Conservation (phyloP, 441 rosid species). For the Metrosideros polymorpha region DNA sequence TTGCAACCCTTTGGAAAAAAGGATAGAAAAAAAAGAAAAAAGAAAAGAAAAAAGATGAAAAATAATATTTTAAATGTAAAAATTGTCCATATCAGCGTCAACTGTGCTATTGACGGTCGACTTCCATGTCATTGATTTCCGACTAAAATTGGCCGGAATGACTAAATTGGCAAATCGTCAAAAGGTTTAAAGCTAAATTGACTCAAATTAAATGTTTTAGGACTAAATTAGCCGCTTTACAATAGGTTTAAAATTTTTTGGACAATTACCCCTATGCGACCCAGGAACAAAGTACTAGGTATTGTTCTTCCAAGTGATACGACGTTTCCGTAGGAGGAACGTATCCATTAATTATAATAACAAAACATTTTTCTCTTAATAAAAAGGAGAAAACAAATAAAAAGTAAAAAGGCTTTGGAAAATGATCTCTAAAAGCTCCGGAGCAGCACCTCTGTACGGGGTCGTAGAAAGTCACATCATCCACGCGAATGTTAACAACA, state of each 20-base stretch:
- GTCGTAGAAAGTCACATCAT: background rate
- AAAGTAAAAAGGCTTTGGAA: background rate
- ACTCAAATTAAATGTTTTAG: too few species aligned
- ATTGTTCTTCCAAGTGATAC: background rate
- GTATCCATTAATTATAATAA: background rate
- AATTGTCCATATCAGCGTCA: fast-evolving
- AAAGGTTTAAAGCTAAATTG: too few species aligned
- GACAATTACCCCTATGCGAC: background rate
- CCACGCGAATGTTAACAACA: background rate
- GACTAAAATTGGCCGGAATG: background rate
- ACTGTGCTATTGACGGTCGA: fast-evolving
- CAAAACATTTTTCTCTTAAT: background rate
- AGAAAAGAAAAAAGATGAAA: background rate
- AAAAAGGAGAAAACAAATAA: too few species aligned
- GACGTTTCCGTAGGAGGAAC: background rate
- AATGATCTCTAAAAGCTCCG: background rate
- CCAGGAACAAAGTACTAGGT: fast-evolving
- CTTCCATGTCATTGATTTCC: fast-evolving
- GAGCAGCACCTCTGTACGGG: background rate
- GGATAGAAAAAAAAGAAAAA: background rate
- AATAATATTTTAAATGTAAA: fast-evolving
- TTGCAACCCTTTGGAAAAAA: fast-evolving
- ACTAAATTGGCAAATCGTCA: background rate
- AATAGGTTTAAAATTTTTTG: too few species aligned
- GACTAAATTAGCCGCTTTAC: too few species aligned